These are phyloP conservation scores for Sphagnum fallax DNA, from an alignment of 228 moss, liverwort and hornwort genomes.

Conservation along the genomic window DNA sequence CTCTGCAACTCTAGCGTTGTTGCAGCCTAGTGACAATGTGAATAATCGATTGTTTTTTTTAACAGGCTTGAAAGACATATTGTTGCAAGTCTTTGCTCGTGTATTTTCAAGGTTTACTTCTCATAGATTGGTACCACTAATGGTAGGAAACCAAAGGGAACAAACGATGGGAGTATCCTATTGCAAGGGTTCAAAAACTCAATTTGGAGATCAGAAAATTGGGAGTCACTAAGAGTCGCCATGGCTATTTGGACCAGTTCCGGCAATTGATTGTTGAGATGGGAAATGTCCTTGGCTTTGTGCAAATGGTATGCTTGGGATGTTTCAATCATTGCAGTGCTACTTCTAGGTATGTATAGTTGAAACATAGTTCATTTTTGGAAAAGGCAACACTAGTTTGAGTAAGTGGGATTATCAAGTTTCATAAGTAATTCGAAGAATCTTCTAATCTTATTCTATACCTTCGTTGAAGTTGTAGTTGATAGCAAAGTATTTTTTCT, in stretches of 20 bases:
- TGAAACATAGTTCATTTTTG: no score
- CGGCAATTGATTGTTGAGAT: slow-evolving; percentile 89
- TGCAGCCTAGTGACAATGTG: no score
- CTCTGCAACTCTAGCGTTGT: not conserved
- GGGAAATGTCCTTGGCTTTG: slow-evolving; percentile 97
- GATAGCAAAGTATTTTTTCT: no score
- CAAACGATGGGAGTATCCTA: slow-evolving; percentile 69
- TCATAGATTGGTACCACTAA: not conserved
- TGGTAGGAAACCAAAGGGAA: slow-evolving; percentile 71
- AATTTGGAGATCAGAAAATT: slow-evolving; percentile 85
- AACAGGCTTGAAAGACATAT: no score
- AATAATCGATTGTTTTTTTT: no score
- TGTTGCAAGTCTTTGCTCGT: no score
- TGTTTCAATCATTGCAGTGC: slow-evolving; percentile 96
- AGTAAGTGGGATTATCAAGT: no score
- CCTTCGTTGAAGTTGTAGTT: no score
- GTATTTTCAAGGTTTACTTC: not conserved
- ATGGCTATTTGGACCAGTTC: slow-evolving; percentile 94
- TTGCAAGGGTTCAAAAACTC: slow-evolving; percentile 74
- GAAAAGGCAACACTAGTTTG: no score
- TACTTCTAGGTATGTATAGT: slow-evolving; percentile 61
- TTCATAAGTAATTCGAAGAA: no score
- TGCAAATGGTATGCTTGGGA: slow-evolving; percentile 90
- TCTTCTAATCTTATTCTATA: no score
- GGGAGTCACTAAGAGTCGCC: slow-evolving; percentile 75